phyloP scores from a whole-genome alignment of 176 grass and related monocot species.

The Triticum dicoccoides region DNA sequence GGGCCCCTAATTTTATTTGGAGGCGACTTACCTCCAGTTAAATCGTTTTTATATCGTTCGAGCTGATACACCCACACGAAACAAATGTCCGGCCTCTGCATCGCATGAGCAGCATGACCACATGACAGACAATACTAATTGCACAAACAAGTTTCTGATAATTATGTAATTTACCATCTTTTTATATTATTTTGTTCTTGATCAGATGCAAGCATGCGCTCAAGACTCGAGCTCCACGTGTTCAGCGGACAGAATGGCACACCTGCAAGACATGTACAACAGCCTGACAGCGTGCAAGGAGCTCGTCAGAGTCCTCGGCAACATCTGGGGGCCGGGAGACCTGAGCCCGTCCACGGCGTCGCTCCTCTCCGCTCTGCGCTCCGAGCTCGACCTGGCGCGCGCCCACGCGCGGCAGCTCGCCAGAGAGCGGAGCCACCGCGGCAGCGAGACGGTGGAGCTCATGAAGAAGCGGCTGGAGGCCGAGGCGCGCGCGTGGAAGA shows the following conservation, averaged over 20 bases:
- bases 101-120: too few species aligned
- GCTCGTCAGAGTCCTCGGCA: constrained; percentile 54
- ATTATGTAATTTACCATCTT: background rate
- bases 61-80: too few species aligned
- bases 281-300: constrained; percentile 61
- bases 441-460: background rate
- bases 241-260: background rate
- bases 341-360: constrained; percentile 45
- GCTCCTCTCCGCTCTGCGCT: constrained; percentile 55
- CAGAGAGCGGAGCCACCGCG: background rate
- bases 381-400: constrained; percentile 51
- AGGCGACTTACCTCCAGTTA: too few species aligned
- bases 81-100: too few species aligned
- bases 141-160: too few species aligned
- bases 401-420: constrained; percentile 35
- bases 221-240: constrained; percentile 13
- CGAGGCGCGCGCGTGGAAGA: constrained; percentile 54
- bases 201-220: constrained; percentile 16
- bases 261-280: constrained; percentile 51
- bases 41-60: too few species aligned
- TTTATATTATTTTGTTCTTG: background rate
- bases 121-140: too few species aligned
- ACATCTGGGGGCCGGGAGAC: constrained; percentile 33
- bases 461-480: constrained; percentile 12
- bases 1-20: too few species aligned